Conservation (phyloP, 2,329 filamentous ascomycete genomes). For the Penicillium palitans region DNA sequence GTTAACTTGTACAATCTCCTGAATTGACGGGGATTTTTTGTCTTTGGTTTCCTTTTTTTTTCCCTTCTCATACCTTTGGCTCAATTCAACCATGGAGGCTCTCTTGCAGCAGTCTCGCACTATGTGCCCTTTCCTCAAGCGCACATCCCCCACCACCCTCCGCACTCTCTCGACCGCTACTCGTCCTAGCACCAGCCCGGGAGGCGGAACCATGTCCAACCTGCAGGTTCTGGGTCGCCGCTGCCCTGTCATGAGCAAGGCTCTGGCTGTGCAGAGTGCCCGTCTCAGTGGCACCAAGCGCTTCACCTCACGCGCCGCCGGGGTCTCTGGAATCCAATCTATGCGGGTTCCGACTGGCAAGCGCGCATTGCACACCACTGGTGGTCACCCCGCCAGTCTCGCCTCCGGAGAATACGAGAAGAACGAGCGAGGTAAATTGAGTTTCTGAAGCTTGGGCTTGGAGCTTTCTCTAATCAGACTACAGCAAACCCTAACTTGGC, state of each 20-base stretch:
- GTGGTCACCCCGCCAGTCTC: conserved; percentile 74
- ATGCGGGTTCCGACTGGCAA: conserved; percentile 57
- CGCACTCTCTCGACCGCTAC: conserved; percentile 76
- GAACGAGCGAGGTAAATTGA: conserved; percentile 51
- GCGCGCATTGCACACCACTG: conserved; percentile 79
- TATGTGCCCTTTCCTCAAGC: conserved; percentile 96
- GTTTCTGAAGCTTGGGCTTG: neutral
- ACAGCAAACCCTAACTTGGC: conserved; percentile 29
- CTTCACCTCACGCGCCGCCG: conserved; percentile 40
- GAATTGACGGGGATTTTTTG: neutral
- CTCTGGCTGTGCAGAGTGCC: conserved; percentile 76
- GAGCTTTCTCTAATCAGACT: conserved; percentile 16
- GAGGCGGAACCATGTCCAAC: conserved; percentile 94
- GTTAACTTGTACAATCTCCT: neutral
- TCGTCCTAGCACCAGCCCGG: conserved; percentile 65
- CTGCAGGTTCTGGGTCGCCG: conserved; percentile 90
- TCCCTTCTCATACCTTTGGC: neutral
- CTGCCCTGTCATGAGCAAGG: conserved; percentile 99
- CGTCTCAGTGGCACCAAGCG: conserved; percentile 42
- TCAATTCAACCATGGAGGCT: conserved; percentile 69
- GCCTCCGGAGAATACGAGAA: conserved; percentile 57
- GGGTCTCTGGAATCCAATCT: conserved; percentile 41
- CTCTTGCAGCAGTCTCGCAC: conserved; percentile 92
- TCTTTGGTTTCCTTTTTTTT: neutral
- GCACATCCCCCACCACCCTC: conserved; percentile 86